phyloP scores from a whole-genome alignment of 371 early-diverging fungal genomes.

The Actinomortierella wolfii region DNA sequence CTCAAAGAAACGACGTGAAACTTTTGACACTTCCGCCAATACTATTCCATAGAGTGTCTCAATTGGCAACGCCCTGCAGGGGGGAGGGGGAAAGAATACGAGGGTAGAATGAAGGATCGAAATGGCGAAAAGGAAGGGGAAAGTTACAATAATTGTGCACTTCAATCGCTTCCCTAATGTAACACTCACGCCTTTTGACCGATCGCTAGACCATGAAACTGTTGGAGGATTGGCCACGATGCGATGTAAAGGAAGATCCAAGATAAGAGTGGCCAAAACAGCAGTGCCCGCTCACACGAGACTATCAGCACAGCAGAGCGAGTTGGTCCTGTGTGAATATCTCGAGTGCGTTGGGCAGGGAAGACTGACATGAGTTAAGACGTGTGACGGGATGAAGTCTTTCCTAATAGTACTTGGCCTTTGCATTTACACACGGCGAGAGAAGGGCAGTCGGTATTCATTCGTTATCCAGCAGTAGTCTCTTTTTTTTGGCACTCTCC shows the following conservation, averaged over 20 bases:
- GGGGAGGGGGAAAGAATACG: too few species aligned
- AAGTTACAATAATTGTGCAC: too few species aligned
- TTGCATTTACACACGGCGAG: not conserved
- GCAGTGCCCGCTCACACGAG: not conserved
- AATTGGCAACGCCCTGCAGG: too few species aligned
- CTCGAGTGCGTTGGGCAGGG: not conserved
- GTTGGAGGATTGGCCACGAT: constrained; percentile 15
- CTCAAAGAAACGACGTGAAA: not conserved
- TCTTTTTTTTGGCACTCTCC: not conserved
- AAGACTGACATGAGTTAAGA: not conserved
- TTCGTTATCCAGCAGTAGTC: not conserved
- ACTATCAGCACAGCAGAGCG: not conserved
- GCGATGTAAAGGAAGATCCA: constrained; percentile 1
- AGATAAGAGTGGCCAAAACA: not conserved
- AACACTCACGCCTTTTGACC: constrained; percentile 1
- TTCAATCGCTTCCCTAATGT: not conserved
- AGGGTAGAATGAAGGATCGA: too few species aligned
- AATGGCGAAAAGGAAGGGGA: too few species aligned
- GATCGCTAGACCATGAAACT: too few species aligned
- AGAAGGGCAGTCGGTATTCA: not conserved
- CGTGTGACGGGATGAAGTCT: not conserved
- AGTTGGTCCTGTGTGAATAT: constrained; percentile 2
- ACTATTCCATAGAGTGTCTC: not conserved
- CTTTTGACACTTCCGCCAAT: too few species aligned
- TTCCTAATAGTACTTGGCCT: not conserved